These are phyloP conservation scores for Russula abietina DNA, from an alignment of 768 basidiomycete species.

Conservation along the genomic window DNA sequence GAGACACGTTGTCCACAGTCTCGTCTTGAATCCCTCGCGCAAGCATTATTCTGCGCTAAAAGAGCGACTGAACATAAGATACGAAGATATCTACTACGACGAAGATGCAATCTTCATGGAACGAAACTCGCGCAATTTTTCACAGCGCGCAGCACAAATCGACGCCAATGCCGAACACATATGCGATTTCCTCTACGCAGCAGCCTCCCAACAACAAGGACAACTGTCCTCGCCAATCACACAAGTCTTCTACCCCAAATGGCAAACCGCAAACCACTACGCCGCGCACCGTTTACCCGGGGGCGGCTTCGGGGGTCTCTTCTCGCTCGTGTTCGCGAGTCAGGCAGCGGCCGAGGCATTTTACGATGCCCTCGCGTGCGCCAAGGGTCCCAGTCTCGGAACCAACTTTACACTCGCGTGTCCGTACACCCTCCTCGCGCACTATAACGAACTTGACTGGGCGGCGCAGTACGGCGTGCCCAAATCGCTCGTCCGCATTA, in stretches of 20 bases:
- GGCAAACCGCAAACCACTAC: conserved; percentile 65
- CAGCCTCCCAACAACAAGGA: conserved; percentile 45
- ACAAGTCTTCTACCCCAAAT: conserved; percentile 88
- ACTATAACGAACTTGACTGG: conserved; percentile 88
- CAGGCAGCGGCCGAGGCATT: conserved; percentile 64
- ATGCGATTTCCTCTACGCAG: conserved; percentile 68
- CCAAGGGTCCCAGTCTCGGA: conserved; percentile 88
- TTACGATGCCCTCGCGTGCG: conserved; percentile 75
- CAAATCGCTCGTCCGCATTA: conserved; percentile 74
- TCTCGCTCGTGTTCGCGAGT: conserved; percentile 80
- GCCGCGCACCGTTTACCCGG: conserved; percentile 47
- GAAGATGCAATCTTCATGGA: conserved; percentile 97
- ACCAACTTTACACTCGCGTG: conserved; percentile 96
- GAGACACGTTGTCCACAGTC: conserved; percentile 42
- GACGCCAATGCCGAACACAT: conserved; percentile 78
- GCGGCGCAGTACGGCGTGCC: conserved; percentile 85
- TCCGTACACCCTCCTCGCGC: conserved; percentile 89
- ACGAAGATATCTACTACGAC: conserved; percentile 82
- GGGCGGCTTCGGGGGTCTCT: conserved; percentile 68
- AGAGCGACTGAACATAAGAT: conserved; percentile 46
- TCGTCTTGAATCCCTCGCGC: conserved; percentile 79
- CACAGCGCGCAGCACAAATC: conserved; percentile 63
- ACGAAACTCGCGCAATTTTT: conserved; percentile 93
- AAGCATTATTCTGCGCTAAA: conserved; percentile 66
- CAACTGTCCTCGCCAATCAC: conserved; percentile 43